Conservation (phyloP, 1,284 basidiomycete genomes). For the Austroboletus novae-zelandiae region DNA sequence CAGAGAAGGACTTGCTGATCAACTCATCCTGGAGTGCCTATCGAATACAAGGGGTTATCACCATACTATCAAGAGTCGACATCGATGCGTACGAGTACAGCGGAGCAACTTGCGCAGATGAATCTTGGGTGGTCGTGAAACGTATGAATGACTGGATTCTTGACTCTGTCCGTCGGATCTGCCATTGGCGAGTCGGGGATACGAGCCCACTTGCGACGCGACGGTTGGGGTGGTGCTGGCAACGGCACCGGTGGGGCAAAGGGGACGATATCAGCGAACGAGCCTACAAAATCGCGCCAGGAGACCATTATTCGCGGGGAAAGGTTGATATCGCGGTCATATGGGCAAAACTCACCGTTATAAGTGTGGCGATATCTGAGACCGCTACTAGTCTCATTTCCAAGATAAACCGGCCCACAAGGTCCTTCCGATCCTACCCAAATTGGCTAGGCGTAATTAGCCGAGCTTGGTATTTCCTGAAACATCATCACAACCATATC, state of each 20-base stretch:
- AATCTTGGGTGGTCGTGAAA: conserved; percentile 61
- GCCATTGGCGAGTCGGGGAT: conserved; percentile 15
- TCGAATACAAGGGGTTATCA: neutral
- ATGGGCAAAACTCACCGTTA: conserved; percentile 7
- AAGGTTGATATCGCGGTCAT: neutral
- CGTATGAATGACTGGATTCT: conserved; percentile 49
- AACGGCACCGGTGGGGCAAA: neutral
- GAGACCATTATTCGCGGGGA: conserved; percentile 12
- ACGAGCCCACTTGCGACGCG: neutral
- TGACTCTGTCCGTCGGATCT: conserved; percentile 40
- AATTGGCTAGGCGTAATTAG: conserved; percentile 4
- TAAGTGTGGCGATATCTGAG: too few species aligned
- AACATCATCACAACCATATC: neutral
- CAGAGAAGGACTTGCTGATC: conserved; percentile 83
- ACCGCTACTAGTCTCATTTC: too few species aligned
- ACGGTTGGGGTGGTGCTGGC: neutral
- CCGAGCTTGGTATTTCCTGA: too few species aligned
- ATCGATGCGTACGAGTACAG: conserved; percentile 53
- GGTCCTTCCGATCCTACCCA: conserved; percentile 3
- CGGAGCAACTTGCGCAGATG: conserved; percentile 63
- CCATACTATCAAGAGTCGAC: neutral
- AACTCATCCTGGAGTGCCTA: conserved; percentile 83
- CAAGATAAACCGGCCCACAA: too few species aligned
- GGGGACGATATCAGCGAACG: conserved; percentile 13
- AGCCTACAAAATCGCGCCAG: conserved; percentile 22